phyloP scores from a whole-genome alignment of 139 green algal species.

The Coelastrella sp. region DNA sequence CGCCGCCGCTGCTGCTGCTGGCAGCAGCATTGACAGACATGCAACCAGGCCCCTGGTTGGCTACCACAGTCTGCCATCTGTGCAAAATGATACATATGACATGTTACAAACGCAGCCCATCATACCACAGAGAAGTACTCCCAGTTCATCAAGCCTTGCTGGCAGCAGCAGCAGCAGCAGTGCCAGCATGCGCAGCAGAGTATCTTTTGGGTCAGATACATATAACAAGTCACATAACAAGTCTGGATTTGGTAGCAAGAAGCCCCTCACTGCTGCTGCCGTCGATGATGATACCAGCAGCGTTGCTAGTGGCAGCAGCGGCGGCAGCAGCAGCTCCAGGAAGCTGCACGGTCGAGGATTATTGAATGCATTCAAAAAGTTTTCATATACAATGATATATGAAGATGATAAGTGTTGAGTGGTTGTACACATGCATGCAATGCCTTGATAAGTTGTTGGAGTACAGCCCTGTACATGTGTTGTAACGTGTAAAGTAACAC shows the following conservation, averaged over 20 bases:
- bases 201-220: no score
- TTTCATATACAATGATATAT: slow-evolving; percentile 30
- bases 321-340: background rate
- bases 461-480: no score
- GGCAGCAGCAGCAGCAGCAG: background rate
- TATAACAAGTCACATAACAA: background rate
- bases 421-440: no score
- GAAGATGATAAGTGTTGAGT: slow-evolving; percentile 26
- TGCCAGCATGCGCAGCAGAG: no score
- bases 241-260: background rate
- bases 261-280: background rate
- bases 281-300: background rate
- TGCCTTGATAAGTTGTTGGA: no score
- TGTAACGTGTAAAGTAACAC: no score
- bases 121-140: no score
- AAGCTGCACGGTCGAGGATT: background rate
- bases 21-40: background rate
- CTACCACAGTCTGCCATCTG: no score
- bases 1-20: background rate
- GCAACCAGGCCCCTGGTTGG: no score
- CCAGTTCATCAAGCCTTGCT: no score
- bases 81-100: no score
- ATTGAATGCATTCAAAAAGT: background rate
- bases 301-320: background rate
- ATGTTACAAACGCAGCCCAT: no score